A percentile compares a stretch with the other conserved stretches of the same genome.
These are phyloP conservation scores for Boletus rubropictus DNA, from an alignment of 768 basidiomycete species.

Conservation along the genomic window DNA sequence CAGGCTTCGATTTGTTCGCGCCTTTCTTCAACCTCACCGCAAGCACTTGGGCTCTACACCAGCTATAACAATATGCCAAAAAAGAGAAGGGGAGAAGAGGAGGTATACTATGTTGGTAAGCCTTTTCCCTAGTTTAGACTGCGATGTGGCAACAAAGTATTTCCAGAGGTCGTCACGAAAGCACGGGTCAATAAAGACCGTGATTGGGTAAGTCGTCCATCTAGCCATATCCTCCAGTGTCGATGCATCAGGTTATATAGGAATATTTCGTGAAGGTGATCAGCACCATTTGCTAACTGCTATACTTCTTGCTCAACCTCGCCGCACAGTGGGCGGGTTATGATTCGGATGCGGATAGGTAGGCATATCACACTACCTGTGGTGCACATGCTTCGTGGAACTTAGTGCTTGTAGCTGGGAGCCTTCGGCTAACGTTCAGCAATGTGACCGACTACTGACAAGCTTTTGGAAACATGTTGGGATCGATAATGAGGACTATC, in stretches of 20 bases:
- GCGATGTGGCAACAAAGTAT: neutral
- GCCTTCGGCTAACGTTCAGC: slow-evolving; percentile 50
- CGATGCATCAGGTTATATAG: slow-evolving; percentile 28
- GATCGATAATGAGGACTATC: slow-evolving; percentile 50
- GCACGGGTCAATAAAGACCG: slow-evolving; percentile 47
- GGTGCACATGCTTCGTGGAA: neutral
- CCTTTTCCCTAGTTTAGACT: neutral
- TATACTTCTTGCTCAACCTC: slow-evolving; percentile 1
- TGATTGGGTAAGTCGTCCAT: slow-evolving; percentile 44
- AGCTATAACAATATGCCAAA: slow-evolving; percentile 15
- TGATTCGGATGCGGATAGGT: slow-evolving; percentile 53
- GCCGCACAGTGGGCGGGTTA: slow-evolving; percentile 62
- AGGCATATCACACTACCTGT: slow-evolving; percentile 6
- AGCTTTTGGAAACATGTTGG: slow-evolving; percentile 65
- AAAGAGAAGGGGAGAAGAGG: slow-evolving; percentile 27
- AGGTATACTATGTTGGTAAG: slow-evolving; percentile 48
- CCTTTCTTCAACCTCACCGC: neutral
- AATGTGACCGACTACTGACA: slow-evolving; percentile 52
- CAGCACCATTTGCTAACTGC: neutral
- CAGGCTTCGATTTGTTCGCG: no score
- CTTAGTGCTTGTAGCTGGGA: slow-evolving; percentile 52
- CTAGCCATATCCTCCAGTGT: neutral
- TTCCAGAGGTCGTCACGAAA: slow-evolving; percentile 53
- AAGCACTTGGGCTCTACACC: neutral
- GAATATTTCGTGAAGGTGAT: slow-evolving; percentile 66